Percentiles rank a stretch among this genome's conserved stretches.
phyloP scores from a whole-genome alignment of 2,329 filamentous ascomycete genomes.

The Diaporthe sp. region DNA sequence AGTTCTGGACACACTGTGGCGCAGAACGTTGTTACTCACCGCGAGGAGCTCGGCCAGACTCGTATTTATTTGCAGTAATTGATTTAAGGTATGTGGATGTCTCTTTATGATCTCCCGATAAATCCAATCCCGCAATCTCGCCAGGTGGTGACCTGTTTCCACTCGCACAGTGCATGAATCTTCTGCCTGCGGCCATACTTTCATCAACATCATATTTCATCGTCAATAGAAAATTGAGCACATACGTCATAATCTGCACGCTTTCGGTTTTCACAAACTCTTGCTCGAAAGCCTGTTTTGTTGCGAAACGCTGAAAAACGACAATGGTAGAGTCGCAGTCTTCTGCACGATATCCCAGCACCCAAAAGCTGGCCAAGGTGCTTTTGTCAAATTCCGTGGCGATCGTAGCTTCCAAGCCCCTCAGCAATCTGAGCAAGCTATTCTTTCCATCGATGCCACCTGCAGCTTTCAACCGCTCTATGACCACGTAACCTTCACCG shows the following conservation, averaged over 20 bases:
- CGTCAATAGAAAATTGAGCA: background rate
- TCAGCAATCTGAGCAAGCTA: background rate
- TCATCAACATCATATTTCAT: background rate
- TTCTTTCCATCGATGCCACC: background rate
- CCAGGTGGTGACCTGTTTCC: background rate
- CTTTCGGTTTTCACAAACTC: background rate
- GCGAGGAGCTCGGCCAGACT: no score
- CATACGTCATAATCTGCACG: background rate
- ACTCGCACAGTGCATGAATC: background rate
- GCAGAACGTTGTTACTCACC: no score
- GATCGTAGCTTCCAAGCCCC: background rate
- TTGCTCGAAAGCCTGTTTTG: background rate
- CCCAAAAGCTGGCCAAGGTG: background rate
- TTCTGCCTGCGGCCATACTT: background rate
- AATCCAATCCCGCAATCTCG: background rate
- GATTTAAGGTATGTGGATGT: background rate
- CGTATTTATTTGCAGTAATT: no score
- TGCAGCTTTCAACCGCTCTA: background rate
- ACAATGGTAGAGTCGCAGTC: constrained; percentile 2
- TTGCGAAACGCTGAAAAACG: background rate
- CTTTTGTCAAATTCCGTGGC: background rate
- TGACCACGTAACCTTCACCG: background rate
- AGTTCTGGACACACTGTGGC: no score
- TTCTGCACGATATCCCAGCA: background rate
- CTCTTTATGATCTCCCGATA: background rate